Conservation (phyloP, 2,329 filamentous ascomycete genomes). For the Simplicillium sp. region DNA sequence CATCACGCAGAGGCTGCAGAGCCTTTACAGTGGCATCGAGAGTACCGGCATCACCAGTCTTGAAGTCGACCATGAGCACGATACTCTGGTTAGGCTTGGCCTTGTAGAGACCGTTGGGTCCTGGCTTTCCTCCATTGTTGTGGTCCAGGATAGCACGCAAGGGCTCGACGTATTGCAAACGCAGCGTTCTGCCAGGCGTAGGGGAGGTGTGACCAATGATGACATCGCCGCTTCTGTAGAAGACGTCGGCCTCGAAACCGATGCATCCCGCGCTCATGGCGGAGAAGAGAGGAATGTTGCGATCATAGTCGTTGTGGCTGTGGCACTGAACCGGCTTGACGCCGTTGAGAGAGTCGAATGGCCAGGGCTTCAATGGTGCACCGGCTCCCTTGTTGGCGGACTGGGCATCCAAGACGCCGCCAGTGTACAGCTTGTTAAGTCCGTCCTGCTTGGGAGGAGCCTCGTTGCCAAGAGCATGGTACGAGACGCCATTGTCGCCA, state of each 20-base stretch:
- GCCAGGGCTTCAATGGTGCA: constrained; percentile 10
- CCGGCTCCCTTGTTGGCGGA: constrained; percentile 9
- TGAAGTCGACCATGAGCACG: constrained; percentile 60
- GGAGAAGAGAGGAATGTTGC: constrained; percentile 50
- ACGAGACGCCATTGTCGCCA: constrained; percentile 9
- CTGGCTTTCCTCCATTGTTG: constrained; percentile 8
- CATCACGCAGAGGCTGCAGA: constrained; percentile 47
- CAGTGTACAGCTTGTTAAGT: constrained; percentile 9
- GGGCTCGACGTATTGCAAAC: constrained; percentile 7
- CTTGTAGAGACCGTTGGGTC: constrained; percentile 43
- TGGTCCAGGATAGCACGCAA: constrained; percentile 8
- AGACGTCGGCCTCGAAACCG: constrained; percentile 62
- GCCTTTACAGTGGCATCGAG: constrained; percentile 13
- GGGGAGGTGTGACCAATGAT: constrained; percentile 49
- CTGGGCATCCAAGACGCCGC: constrained; percentile 8
- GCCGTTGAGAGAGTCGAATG: constrained; percentile 7
- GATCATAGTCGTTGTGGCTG: constrained; percentile 66
- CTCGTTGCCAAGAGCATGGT: constrained; percentile 9
- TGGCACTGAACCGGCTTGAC: constrained; percentile 39
- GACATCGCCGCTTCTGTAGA: constrained; percentile 44
- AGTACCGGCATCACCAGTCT: constrained; percentile 29
- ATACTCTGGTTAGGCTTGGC: constrained; percentile 42
- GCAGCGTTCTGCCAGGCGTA: constrained; percentile 5
- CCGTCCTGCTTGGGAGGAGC: constrained; percentile 8
- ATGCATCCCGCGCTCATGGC: constrained; percentile 51